Percentiles rank a stretch among this genome's conserved stretches.
Conservation (phyloP, 1,139 yeast species). For the Candida gigantensis region DNA sequence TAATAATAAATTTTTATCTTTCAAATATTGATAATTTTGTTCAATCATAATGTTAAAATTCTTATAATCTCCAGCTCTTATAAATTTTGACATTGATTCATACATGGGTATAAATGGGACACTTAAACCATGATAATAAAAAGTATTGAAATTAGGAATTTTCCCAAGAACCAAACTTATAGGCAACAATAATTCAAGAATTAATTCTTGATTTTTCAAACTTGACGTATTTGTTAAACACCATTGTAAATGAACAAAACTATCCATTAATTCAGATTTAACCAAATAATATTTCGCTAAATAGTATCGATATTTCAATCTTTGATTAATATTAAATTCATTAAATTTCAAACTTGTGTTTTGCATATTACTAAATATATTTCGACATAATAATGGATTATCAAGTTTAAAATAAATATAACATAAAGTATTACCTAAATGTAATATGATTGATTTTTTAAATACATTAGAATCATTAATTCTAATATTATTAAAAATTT, state of each 20-base stretch:
- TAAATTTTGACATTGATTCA: constrained; percentile 31
- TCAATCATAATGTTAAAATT: constrained; percentile 32
- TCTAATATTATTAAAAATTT: constrained; percentile 63
- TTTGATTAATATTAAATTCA: constrained; percentile 50
- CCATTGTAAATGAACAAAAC: constrained; percentile 64
- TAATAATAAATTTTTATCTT: constrained; percentile 33
- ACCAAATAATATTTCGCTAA: constrained; percentile 66
- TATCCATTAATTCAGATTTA: constrained; percentile 56
- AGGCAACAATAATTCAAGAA: constrained; percentile 54
- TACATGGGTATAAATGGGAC: constrained; percentile 36
- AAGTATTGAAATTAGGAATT: constrained; percentile 36
- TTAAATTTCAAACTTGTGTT: constrained; percentile 53
- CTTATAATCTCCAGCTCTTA: constrained; percentile 43
- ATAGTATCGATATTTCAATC: constrained; percentile 66
- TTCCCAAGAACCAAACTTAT: constrained; percentile 55
- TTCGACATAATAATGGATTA: constrained; percentile 70
- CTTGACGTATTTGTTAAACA: constrained; percentile 42
- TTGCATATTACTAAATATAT: constrained; percentile 73
- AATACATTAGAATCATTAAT: constrained; percentile 44
- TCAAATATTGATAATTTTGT: constrained; percentile 36
- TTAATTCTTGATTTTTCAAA: constrained; percentile 26
- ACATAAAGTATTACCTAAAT: constrained; percentile 60
- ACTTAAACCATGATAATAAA: constrained; percentile 8
- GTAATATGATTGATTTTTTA: constrained; percentile 55
- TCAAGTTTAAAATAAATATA: constrained; percentile 60